phyloP scores from a whole-genome alignment of 768 basidiomycete genomes.

The Solioccasus polychromus region DNA sequence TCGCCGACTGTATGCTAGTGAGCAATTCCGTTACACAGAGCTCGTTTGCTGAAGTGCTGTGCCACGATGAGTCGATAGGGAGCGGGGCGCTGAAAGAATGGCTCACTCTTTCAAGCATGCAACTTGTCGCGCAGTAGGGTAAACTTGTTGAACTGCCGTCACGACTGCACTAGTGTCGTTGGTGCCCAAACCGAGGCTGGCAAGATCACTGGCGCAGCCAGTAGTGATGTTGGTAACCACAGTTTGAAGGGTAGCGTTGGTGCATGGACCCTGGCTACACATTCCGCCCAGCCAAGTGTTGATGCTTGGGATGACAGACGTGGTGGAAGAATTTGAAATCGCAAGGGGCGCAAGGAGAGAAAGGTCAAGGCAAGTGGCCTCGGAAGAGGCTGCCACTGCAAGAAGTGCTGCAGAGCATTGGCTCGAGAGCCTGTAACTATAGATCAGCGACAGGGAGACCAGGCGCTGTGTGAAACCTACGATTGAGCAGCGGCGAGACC shows the following conservation, averaged over 20 bases:
- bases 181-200: conserved; percentile 20
- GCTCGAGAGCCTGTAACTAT: conserved; percentile 11
- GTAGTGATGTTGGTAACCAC: conserved; percentile 52
- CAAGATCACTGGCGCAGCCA: conserved; percentile 46
- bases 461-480: conserved; percentile 28
- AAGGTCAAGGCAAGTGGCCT: conserved; percentile 42
- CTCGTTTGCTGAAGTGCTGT: conserved; percentile 35
- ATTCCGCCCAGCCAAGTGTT: conserved; percentile 60
- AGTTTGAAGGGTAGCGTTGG: conserved; percentile 54
- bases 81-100: not conserved
- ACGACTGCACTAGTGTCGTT: conserved; percentile 25
- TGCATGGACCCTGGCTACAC: conserved; percentile 53
- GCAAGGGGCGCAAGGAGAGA: conserved; percentile 29
- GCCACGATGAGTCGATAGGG: not conserved
- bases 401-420: conserved; percentile 49
- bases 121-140: conserved; percentile 55
- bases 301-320: conserved; percentile 41
- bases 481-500: conserved; percentile 42
- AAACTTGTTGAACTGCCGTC: conserved; percentile 46
- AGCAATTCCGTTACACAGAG: conserved; percentile 61
- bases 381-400: conserved; percentile 36
- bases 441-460: not conserved
- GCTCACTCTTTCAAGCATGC: conserved; percentile 67
- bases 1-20: conserved; percentile 44
- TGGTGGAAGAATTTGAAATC: conserved; percentile 19